Conservation (phyloP, 169 alveolate species). For the Toxoplasma gondii region DNA sequence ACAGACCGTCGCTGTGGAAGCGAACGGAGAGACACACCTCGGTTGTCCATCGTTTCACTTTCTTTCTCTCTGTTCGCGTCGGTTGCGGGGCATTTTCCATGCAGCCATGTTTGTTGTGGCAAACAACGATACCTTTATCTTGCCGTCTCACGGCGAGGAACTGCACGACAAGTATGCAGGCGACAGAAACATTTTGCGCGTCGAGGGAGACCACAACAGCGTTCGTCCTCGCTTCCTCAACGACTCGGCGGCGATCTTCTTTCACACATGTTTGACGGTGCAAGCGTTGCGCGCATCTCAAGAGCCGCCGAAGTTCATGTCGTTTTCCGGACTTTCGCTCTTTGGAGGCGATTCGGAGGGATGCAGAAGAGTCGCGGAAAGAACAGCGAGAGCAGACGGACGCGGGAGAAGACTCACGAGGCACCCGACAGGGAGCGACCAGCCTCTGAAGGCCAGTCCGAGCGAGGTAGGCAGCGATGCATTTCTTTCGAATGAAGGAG, state of each 20-base stretch:
- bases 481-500: too few relatives aligned
- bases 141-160: slow-evolving; percentile 63
- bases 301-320: not conserved
- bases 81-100: too few relatives aligned
- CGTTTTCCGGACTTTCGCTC: not conserved
- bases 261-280: slow-evolving; percentile 52
- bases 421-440: not conserved
- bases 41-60: too few relatives aligned
- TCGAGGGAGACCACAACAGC: slow-evolving; percentile 78
- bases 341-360: not conserved
- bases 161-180: slow-evolving; percentile 52
- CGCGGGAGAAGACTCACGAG: not conserved
- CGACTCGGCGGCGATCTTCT: slow-evolving; percentile 74
- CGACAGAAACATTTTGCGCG: slow-evolving; percentile 63
- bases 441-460: not conserved
- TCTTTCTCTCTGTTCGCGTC: too few relatives aligned
- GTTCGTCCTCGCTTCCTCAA: slow-evolving; percentile 73
- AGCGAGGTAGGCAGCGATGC: too few relatives aligned
- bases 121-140: slow-evolving; percentile 70
- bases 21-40: too few relatives aligned
- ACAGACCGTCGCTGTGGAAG: too few relatives aligned
- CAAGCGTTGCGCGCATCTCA: not conserved
- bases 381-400: not conserved
- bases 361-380: not conserved
- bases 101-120: slow-evolving; percentile 70